phyloP scores from a whole-genome alignment of 2,329 filamentous ascomycete species.

The Chaetomium sp. region DNA sequence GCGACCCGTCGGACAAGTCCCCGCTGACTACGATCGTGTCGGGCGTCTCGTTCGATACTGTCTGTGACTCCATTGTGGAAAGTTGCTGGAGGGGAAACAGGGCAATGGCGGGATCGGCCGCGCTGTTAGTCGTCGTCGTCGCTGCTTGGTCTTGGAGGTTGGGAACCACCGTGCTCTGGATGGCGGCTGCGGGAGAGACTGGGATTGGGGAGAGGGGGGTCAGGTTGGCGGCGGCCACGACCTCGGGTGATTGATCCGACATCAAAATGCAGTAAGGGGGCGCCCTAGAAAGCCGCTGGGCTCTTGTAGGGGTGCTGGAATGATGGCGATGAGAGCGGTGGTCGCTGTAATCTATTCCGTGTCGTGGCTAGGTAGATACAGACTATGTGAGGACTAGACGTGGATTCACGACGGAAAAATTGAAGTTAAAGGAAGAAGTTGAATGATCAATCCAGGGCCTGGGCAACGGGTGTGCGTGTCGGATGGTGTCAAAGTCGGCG shows the following conservation, averaged over 20 bases:
- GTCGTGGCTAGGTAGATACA: too few relatives aligned
- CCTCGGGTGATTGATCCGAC: conserved; percentile 40
- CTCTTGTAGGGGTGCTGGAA: not conserved
- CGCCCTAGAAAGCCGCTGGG: not conserved
- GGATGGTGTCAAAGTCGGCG: too few relatives aligned
- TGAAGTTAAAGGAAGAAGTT: too few relatives aligned
- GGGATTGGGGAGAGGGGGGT: conserved; percentile 44
- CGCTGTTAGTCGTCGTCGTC: conserved; percentile 39
- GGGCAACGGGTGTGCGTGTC: too few relatives aligned
- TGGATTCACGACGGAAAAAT: too few relatives aligned
- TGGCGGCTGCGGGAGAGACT: conserved; percentile 35
- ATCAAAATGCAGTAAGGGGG: conserved; percentile 31
- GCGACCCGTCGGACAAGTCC: conserved; percentile 31
- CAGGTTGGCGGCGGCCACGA: conserved; percentile 48
- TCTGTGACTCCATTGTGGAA: conserved; percentile 22
- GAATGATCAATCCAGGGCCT: too few relatives aligned
- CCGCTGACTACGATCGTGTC: conserved; percentile 29
- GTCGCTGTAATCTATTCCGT: too few relatives aligned
- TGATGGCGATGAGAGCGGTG: not conserved
- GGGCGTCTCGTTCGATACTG: conserved; percentile 20
- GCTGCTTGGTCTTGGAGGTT: conserved; percentile 48
- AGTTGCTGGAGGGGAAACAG: conserved; percentile 11
- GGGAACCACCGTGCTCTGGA: conserved; percentile 42
- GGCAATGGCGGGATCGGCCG: conserved; percentile 30
- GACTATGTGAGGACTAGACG: too few relatives aligned